Base-by-base conservation (phyloP, 306 rosid genomes). In the Castanospermum australe region DNA sequence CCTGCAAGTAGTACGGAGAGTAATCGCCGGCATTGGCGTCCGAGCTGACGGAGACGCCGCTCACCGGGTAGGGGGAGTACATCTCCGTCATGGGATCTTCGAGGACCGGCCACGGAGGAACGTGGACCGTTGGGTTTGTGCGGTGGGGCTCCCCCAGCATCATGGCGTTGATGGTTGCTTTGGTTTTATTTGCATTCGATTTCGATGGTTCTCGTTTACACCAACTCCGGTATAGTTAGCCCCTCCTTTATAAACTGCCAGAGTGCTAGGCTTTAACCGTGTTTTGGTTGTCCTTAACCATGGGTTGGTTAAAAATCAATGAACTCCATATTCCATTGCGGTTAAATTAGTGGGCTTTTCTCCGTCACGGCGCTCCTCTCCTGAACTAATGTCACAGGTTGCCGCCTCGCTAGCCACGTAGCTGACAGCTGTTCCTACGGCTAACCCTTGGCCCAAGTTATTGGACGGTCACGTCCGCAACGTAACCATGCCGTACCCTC, bases 121-220 rank as follows among this genome's bases (percentile, higher is more conserved):
- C 89, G 75, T 88, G 92, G 2, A 93, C 74, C 55, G 92, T 86
- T 5, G 94, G 94, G 65, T 85, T 83, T 1, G 87, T 56, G 11
- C 86, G 91, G 60, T 86, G 95, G 2, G 87, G 84, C 48, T 92
- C 98, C 11, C 99, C 92, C 24, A 91, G 70, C 89, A 93, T 88
- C 99, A 94, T 94, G 5, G 50, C 59, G 14, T 4, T 54, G 63
- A 20, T 42, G 73, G 24, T 18, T 18, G 15, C 39, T 42, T 30
- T 33, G 24, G 83, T 15, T 30, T 20, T 13, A 0, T 68, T 75
- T 69, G 73, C 21, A 60, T 81, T 55, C 21, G 36, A 13, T 60
- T n/a, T n/a, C n/a, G n/a, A n/a, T n/a, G n/a, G 78, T 70, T 61
- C 3, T n/a, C 3, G 88, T 67, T 55, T 87, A 54, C 83, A 44